Conservation (phyloP, 192 early-diverging fungal species). For the Podila epicladia region DNA sequence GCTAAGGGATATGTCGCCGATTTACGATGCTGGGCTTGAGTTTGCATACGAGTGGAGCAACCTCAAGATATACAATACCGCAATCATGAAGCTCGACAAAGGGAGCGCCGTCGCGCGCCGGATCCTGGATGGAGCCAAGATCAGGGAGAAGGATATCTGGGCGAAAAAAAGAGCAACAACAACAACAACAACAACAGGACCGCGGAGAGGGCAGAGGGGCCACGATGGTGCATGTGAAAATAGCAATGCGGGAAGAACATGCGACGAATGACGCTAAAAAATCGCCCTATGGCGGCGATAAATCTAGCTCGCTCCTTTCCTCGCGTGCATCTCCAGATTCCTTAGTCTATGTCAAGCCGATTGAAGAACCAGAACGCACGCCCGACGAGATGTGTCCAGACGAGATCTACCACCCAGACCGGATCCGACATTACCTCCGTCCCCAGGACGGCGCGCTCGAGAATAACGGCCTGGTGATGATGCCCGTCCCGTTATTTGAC, state of each 20-base stretch:
- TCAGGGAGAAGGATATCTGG: conserved; percentile 16
- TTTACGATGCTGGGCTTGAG: conserved; percentile 37
- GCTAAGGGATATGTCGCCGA: conserved; percentile 43
- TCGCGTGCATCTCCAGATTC: too few species aligned
- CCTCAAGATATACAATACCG: conserved; percentile 43
- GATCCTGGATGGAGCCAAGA: conserved; percentile 42
- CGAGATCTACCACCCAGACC: conserved; percentile 47
- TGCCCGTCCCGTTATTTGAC: conserved; percentile 41
- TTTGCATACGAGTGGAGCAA: conserved; percentile 54
- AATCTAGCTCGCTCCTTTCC: too few species aligned
- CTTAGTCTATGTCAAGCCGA: too few species aligned
- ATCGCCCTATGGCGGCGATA: too few species aligned
- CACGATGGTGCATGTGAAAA: not conserved
- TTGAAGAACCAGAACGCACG: not conserved
- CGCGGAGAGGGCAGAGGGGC: not conserved
- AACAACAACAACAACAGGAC: not conserved
- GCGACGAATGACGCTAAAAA: too few species aligned
- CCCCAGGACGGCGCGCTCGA: conserved; percentile 17
- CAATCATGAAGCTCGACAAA: conserved; percentile 24
- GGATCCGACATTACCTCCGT: conserved; percentile 35
- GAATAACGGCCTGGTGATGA: conserved; percentile 38
- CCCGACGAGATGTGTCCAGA: conserved; percentile 33
- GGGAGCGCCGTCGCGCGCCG: conserved; percentile 24
- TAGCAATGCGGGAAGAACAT: not conserved
- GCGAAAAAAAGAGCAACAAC: not conserved